Evolutionary conservation across 2,329 filamentous ascomycete species (phyloP), one percentile per base, ranked within the genome.

Genomic region (Paraphaeosphaeria minitans): DNA sequence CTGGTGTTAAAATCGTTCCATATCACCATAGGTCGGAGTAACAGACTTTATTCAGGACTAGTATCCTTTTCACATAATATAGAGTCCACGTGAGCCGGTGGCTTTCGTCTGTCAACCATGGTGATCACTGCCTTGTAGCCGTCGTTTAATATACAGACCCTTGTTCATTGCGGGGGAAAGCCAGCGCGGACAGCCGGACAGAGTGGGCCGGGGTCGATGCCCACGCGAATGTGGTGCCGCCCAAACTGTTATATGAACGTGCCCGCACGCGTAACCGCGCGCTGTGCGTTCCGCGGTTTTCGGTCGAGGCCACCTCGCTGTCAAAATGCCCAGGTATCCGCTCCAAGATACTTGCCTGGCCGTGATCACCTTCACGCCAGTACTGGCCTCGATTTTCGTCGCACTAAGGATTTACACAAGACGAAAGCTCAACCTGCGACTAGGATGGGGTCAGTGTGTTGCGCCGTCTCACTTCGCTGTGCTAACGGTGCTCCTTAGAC

Each of bases 331-430:
- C 68, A 68, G 68, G 63, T 74, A 76, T 69, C 74, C 74, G 58
- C 70, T 76, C 29, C 74, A 77, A 67, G 67, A 68, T 57, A 74
- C 72, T 57, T 77, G 74, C 60, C 62, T 77, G 66, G 73, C 72
- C 51, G 72, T 76, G 60, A 77, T 77, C 53, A 69, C 62, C 55
- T 69, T 70, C 53, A 74, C 72, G 24, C 74, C 74, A 43, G 58
- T 68, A 27, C 55, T 77, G 62, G 71, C 74, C 37, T 57, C 71
- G 8, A 52, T 74, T 37, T 77, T 77, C 55, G 74, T 77, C 41
- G 68, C 63, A 33, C 60, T 77, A 43, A 67, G 74, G 58, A 68
- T 77, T 64, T 77, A 76, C 57, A 75, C 74, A 56, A 65, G 74
- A 60, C 68, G 73, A 59, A 77, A 77, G 57, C 61, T 77, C 63